Evolutionary conservation across 73 alveolate species (phyloP).

Genomic region (Paramecium octaurelia): DNA sequence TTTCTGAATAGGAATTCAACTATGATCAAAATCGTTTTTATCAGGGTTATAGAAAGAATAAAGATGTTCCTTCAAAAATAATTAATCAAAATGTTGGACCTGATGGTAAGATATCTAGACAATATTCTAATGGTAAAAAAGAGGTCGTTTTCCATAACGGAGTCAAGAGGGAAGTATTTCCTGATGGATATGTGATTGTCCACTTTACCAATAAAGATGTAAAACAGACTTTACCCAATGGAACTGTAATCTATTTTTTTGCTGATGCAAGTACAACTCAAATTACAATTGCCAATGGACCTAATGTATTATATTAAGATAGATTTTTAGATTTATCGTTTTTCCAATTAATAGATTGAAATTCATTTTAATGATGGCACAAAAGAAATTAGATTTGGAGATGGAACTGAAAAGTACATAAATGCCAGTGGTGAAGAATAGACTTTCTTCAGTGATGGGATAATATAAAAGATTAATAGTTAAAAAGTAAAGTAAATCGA

Average conservation of each 20-base stretch:
- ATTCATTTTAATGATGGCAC: conserved; percentile 95
- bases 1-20: background rate
- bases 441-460: conserved; percentile 64
- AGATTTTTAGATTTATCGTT: conserved; percentile 63
- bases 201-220: conserved; percentile 90
- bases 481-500: conserved; percentile 34
- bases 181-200: conserved; percentile 94
- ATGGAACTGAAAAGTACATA: conserved; percentile 87
- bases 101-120: conserved; percentile 71
- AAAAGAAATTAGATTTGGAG: conserved; percentile 90
- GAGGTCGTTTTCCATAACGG: conserved; percentile 96
- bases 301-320: conserved; percentile 72
- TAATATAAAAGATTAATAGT: conserved; percentile 29
- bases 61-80: conserved; percentile 34
- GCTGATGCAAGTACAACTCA: conserved; percentile 95
- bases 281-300: conserved; percentile 90
- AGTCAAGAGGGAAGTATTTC: conserved; percentile 88
- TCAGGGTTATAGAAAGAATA: background rate
- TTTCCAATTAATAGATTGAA: conserved; percentile 91
- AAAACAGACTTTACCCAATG: conserved; percentile 89
- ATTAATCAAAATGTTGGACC: conserved; percentile 61
- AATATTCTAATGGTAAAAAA: conserved; percentile 84
- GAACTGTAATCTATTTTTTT: conserved; percentile 89
- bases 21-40: conserved; percentile 48
- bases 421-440: conserved; percentile 90